Evolutionary conservation across 2,329 filamentous ascomycete genomes (phyloP), one percentile per base, ranked within the genome.

Genomic region (Colletotrichum karsti): DNA sequence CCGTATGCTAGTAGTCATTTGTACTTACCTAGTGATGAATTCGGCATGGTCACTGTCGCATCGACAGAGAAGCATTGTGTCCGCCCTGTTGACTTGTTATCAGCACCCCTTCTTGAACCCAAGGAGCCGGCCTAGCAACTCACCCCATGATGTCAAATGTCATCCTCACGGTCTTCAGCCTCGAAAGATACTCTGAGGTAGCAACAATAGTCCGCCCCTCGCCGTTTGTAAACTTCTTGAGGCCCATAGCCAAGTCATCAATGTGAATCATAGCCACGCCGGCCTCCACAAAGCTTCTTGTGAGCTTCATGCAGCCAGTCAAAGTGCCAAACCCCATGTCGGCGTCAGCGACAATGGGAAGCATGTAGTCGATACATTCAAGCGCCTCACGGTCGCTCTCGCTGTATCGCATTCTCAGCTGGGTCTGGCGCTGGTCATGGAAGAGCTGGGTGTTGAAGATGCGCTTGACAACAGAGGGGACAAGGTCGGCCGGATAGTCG

Each of bases 211-310:
- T 82, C 5, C 79, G 72, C 2, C 80, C 80, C 57, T 81, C 74
- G 1, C 80, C 80, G 15, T 78, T 74, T 1, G 80, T 82, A 57
- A 82, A 83, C 70, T 82, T 82, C 72, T 82, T 82, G 72, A 81
- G 74, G 6, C 81, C 81, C 22, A 82, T 79, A 0, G 81, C 80
- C 30, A 82, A 71, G 62, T 82, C 81, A 60, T 83, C 81, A 4
- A 83, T 74, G 58, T 82, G 80, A 48, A 82, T 79, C 77, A 81
- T 81, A 9, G 81, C 80, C 2, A 81, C 80, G 6, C 81, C 81
- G 13, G 77, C 75, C 48, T 81, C 81, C n/a, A 82, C 79, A 63
- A 83, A 81, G n/a, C 76, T 73, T 26, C 74, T 73, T 6, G 77
- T 76, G 74, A 81, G 77, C 73, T 83, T 82, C 73, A 82, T 77